Evolutionary conservation across 352 stramenopile species (phyloP), one percentile per base, ranked within the genome.

Genomic region (Phytopythium kandeliae): DNA sequence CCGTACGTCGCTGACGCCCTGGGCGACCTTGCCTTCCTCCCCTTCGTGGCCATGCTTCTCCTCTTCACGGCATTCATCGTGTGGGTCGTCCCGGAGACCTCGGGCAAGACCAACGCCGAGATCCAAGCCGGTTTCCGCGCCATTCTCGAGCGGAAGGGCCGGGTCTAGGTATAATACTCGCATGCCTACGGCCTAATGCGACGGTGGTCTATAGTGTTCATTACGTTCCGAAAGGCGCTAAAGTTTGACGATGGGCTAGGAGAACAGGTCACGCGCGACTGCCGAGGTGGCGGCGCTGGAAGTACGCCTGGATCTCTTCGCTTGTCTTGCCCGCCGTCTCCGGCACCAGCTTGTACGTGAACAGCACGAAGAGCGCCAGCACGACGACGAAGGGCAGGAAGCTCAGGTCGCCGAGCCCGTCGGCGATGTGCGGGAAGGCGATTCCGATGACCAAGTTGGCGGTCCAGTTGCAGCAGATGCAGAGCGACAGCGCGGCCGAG

Each of bases 1-100:
- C 78, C 73, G 35, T 85, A 79, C 51, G 51, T 80, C 28, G 62
- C 68, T 0, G 63, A 63, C n/a, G 66, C 62, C 1, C 54, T 82
- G 15, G 40, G 54, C 15, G 50, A 67, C 36, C 15, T 7, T 7
- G 15, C 7, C 31, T 35, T 16, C 31, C 2, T 11, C 7, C 31
- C 31, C 2, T 35, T 35, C 31, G 31, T 35, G 31, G 31, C 10
- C 7, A 7, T 35, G 31, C 31, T 35, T 15, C 7, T 4, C 28
- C 28, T 31, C 28, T 70, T 58, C 33, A 60, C 75, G 11, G 49
- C 54, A 19, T 66, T 74, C 31, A 8, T 71, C 17, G 63, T 61
- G 43, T 47, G 34, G 5, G n/a, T 73, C 31, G 43, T 81, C 2
- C 70, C 70, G 2, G 67, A 81, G 51, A 81, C 70, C n/a, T 62